Evolutionary conservation across 169 alveolate species (phyloP).

Genomic region (Cryptosporidium sp.): DNA sequence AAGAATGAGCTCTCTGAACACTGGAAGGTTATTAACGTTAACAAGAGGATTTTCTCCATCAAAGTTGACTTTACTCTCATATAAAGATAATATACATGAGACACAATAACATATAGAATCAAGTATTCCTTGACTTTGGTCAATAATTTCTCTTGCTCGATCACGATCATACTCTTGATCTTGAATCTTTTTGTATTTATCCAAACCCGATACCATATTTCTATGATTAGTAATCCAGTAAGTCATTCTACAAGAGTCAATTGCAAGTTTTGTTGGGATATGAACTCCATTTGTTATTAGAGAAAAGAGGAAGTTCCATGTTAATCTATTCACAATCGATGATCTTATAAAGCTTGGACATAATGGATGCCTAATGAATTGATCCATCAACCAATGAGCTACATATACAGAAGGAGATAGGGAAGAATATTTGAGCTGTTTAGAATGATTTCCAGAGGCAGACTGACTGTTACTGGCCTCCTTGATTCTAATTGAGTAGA

Average conservation of each 20-base stretch:
- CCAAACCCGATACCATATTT: neutral
- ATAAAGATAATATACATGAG: constrained; percentile 51
- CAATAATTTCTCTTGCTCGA: neutral
- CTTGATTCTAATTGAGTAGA: constrained; percentile 75
- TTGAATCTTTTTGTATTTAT: neutral
- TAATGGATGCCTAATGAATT: constrained; percentile 88
- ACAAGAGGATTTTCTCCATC: constrained; percentile 12
- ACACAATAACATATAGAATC: constrained; percentile 72
- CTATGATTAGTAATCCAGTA: constrained; percentile 77
- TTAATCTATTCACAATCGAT: constrained; percentile 80
- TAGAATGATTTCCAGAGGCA: neutral
- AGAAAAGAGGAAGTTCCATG: constrained; percentile 83
- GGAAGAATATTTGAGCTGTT: constrained; percentile 79
- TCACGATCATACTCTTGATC: neutral
- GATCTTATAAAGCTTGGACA: constrained; percentile 86
- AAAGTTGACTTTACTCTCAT: constrained; percentile 32
- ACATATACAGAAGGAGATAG: constrained; percentile 86
- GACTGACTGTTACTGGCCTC: constrained; percentile 4
- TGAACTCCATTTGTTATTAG: constrained; percentile 86
- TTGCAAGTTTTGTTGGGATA: constrained; percentile 87
- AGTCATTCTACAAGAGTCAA: constrained; percentile 86
- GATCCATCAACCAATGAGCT: constrained; percentile 90
- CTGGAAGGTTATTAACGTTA: constrained; percentile 64
- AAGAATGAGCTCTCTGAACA: constrained; percentile 48
- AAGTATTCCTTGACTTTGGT: constrained; percentile 57